Evolutionary conservation across 306 rosid species (phyloP), one percentile per base, ranked within the genome.

Genomic region (Cucumis sativus): DNA sequence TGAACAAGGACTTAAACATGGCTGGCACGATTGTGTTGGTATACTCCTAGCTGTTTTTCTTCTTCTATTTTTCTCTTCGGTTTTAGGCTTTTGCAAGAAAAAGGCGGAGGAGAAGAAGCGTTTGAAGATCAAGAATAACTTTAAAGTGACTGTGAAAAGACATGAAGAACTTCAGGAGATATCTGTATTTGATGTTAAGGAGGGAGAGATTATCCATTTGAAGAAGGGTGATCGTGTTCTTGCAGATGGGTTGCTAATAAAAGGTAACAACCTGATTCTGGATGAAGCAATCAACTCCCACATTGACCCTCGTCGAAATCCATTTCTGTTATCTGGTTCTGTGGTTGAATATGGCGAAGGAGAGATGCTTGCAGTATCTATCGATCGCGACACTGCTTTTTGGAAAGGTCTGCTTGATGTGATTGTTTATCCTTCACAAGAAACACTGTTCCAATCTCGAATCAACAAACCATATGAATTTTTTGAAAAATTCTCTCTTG

Each of bases 21-120:
- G 93, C 12, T 91, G 95, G 97, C 90, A 81, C 10, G 97, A 89
- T 15, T 85, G 87, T 20, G 79, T 78, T 74, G 89, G 85, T 16
- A 79, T 86, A 23, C 64, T 91, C 25, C 10, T 81, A 51, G 60
- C 89, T 4, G 54, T 83, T 20, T 3, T 84, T 35, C 2, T 91
- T 45, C 63, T 89, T 20, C 55, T 93, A 56, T 49, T 78, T 51
- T 57, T 80, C 80, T 35, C 88, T 77, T 72, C 91, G 0, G 43
- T 82, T 15, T 41, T 71, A 57, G 79, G 71, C 80, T 83, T 79
- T 79, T 20, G 4, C 76, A 80, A 55, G 0, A 78, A 83, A 76
- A 81, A 83, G 41, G 75, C 83, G 61, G 40, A 1, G 72, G 56
- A 64, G 79, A 88, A 40, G 37, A 64, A 75, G 63, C 9, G 73